Percentiles rank a stretch among this genome's conserved stretches.
These are phyloP conservation scores for Fusarium tjaetaba DNA, from an alignment of 2,329 filamentous ascomycete genomes.

Conservation along the genomic window DNA sequence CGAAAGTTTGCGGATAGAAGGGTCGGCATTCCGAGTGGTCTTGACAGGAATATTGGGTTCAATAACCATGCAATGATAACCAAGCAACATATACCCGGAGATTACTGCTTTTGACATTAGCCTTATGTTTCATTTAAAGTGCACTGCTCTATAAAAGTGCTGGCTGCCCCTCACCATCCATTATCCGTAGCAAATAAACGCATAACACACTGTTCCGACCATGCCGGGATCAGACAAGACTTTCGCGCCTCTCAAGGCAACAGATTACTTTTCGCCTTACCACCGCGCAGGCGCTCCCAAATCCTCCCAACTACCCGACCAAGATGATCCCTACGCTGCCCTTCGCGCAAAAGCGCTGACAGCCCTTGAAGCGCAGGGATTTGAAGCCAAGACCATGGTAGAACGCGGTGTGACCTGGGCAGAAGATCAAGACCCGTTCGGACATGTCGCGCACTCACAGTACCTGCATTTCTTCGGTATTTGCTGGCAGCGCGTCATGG, in stretches of 20 bases:
- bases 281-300: background rate
- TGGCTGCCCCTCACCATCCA: background rate
- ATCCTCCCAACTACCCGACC: background rate
- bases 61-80: fast-evolving
- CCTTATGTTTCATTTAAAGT: background rate
- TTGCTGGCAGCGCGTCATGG: background rate
- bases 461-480: background rate
- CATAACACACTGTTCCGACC: background rate
- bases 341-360: background rate
- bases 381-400: background rate
- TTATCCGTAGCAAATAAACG: background rate
- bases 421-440: background rate
- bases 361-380: background rate
- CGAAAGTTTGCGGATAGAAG: background rate
- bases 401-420: background rate
- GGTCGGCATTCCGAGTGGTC: background rate
- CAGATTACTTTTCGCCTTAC: background rate
- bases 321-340: background rate
- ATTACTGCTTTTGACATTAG: background rate
- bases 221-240: background rate
- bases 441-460: background rate
- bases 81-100: background rate
- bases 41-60: background rate
- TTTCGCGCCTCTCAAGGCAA: background rate
- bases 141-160: background rate